phyloP scores from a whole-genome alignment of 2,329 filamentous ascomycete species.

The Penicillium sp. region DNA sequence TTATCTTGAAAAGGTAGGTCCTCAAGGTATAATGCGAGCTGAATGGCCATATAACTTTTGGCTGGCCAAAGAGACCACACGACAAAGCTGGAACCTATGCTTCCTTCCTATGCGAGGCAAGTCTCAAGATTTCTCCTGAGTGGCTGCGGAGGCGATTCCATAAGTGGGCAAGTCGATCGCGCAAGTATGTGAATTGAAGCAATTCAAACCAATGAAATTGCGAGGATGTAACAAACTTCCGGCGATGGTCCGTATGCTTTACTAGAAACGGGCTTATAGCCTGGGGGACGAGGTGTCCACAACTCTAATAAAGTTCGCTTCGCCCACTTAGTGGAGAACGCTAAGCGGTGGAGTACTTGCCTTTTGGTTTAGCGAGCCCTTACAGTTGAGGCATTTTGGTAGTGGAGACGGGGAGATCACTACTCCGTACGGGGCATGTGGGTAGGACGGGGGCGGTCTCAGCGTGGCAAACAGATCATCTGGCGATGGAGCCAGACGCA shows the following conservation, averaged over 20 bases:
- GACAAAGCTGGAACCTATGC: background rate
- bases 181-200: background rate
- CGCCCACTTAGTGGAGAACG: background rate
- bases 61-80: background rate
- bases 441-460: constrained; percentile 6
- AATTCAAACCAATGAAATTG: background rate
- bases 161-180: constrained; percentile 2
- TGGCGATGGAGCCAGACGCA: background rate
- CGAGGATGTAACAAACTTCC: background rate
- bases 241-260: constrained; percentile 3
- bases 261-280: background rate
- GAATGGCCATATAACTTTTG: background rate
- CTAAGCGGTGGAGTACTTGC: background rate
- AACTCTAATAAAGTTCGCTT: constrained; percentile 17
- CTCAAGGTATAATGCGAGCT: background rate
- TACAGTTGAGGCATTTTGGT: constrained; percentile 22
- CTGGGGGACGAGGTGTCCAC: constrained; percentile 2
- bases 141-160: constrained; percentile 3
- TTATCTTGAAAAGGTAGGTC: background rate
- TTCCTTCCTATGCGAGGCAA: constrained; percentile 3
- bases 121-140: background rate
- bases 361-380: constrained; percentile 1
- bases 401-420: constrained; percentile 20
- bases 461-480: constrained; percentile 15
- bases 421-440: constrained; percentile 19